Evolutionary conservation across 352 stramenopile species (phyloP), one percentile per base, ranked within the genome.

Genomic region (Pythium dissotocum): DNA sequence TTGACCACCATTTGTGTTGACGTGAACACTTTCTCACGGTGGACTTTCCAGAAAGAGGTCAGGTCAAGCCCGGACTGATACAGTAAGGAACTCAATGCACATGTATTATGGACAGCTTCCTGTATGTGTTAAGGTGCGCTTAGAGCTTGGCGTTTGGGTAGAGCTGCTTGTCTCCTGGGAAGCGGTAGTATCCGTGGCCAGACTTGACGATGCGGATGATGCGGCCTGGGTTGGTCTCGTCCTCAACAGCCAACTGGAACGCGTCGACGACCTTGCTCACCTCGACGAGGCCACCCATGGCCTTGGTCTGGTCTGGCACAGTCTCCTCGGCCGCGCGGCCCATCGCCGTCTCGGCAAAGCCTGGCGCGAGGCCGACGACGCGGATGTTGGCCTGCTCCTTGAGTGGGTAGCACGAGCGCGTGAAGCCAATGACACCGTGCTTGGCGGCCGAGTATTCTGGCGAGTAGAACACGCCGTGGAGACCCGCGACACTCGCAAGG

Each of bases 381-480:
- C 86, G 86, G 35, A 94, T 79, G 67, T 89, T 90, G 69, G 82
- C 69, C 64, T 75, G 75, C 63, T 85, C 71, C 69, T 90, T 82
- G 51, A 87, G 63, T 49, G 75, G 69, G 42, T 79, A 83, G 51
- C 89, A 68, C 48, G 86, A 88, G 52, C 81, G 77, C 61, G 84
- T 91, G 61, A 94, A 85, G 4, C 77, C 75, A 16, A 93, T 79
- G 28, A 94, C 84, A 13, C 84, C 86, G 16, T 79, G 77, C 65
- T 94, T 94, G 28, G 84, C 83, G 0, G 83, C 84, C 13, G 75
- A 77, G 53, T 94, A 94, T 30, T 90, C 82, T 0, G 84, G 82
- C 48, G 69, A 74, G 63, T 89, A 91, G 13, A 78, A 62, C 28
- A 84, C 77, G 4, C 79, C 46, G 35, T 77, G 75, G 0, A 91